Percentiles rank a stretch among this genome's conserved stretches.
Conservation (phyloP, 2,329 filamentous ascomycete genomes). For the Nemania serpens region DNA sequence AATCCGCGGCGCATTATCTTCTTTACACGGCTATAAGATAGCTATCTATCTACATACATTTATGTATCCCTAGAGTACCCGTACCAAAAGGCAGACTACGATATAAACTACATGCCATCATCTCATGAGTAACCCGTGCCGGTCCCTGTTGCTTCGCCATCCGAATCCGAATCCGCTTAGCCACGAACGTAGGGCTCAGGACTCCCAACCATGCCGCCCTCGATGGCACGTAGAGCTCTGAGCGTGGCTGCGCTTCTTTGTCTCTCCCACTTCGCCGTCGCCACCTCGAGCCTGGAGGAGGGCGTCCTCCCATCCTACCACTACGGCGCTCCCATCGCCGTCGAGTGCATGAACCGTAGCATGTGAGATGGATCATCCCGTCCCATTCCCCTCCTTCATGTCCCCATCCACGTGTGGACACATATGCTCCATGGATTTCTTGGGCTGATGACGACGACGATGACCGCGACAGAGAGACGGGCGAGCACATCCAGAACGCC, state of each 20-base stretch:
- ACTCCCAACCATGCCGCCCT: slow-evolving; percentile 32
- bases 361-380: slow-evolving; percentile 55
- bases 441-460: neutral
- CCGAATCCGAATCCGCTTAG: slow-evolving; percentile 15
- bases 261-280: slow-evolving; percentile 23
- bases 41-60: neutral
- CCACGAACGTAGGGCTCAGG: no score
- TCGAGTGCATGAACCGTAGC: slow-evolving; percentile 76
- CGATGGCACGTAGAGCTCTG: slow-evolving; percentile 27
- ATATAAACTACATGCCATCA: no score
- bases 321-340: slow-evolving; percentile 68
- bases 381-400: no score
- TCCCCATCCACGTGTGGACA: slow-evolving; percentile 7
- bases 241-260: slow-evolving; percentile 25
- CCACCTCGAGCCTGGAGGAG: slow-evolving; percentile 39
- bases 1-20: neutral
- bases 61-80: slow-evolving; percentile 12
- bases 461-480: slow-evolving; percentile 69
- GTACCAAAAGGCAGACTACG: no score
- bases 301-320: slow-evolving; percentile 63
- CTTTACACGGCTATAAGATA: no score
- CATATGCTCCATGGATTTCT: neutral
- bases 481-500: slow-evolving; percentile 83
- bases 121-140: no score
- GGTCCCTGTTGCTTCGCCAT: neutral